Percentiles rank a stretch among this genome's conserved stretches.
Evolutionary conservation across 805 yeast genomes (phyloP).

Genomic region (Jamesozyma gamospora): DNA sequence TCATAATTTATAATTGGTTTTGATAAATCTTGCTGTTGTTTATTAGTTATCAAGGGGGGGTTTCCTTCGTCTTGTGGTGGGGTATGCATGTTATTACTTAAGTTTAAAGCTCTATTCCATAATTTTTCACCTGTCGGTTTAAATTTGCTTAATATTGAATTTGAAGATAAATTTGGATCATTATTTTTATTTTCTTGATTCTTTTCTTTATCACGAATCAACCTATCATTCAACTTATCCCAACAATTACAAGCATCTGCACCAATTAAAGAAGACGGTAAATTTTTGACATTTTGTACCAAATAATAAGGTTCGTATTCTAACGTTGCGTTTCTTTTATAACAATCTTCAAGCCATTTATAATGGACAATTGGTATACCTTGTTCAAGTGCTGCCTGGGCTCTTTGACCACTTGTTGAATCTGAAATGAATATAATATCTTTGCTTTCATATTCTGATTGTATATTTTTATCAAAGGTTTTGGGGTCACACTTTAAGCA

Average conservation of each 20-base stretch:
- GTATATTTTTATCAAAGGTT: conserved; percentile 12
- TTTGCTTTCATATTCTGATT: conserved; percentile 3
- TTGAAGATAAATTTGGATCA: not conserved
- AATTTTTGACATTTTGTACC: conserved; percentile 11
- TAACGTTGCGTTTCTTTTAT: conserved; percentile 33
- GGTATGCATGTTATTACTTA: not conserved
- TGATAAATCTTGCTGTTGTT: not conserved
- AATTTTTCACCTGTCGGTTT: conserved; percentile 22
- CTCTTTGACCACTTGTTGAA: conserved; percentile 20
- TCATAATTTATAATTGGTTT: not conserved
- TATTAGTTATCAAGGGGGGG: not conserved
- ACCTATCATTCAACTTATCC: conserved; percentile 3
- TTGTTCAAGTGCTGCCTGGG: conserved; percentile 32
- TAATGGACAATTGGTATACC: conserved; percentile 34
- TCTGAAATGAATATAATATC: conserved; percentile 23
- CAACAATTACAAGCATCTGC: conserved; percentile 25
- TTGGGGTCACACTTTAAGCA: conserved; percentile 12
- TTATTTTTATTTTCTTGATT: not conserved
- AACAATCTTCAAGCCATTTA: conserved; percentile 36
- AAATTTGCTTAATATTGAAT: conserved; percentile 13
- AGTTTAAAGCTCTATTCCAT: conserved; percentile 23
- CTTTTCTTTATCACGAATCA: not conserved
- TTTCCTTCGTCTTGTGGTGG: not conserved
- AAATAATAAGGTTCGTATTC: conserved; percentile 30
- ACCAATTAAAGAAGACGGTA: conserved; percentile 26